Base-by-base conservation (phyloP, 2,329 filamentous ascomycete species). In the Dryadomyces sulphureus region DNA sequence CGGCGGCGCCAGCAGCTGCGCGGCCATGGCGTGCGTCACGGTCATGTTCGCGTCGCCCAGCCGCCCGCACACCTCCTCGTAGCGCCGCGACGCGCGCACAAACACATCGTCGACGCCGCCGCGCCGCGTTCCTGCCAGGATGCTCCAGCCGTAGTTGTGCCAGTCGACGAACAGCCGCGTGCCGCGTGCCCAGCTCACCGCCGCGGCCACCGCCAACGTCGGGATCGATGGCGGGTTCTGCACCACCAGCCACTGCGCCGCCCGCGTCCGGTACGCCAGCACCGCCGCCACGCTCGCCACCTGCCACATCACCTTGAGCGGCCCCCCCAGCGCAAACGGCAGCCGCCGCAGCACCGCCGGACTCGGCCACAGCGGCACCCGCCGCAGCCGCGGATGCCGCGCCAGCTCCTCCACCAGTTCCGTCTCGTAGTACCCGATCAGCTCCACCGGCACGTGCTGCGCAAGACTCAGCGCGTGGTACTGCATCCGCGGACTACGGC, bases 121-220 rank as follows among this genome's bases (percentile, higher is more conserved):
- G 36, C 75, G 70, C 21, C 68, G 65, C 42, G 72, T 76, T 41
- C 74, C 69, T 5, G 74, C 84, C 4, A 98, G 76, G 55, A 98
- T 94, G 8, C 87, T 90, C 71, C 90, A 94, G 54, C 90, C 92
- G 62, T 95, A 96, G 64, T 98, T 98, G 68, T 98, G 92, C 92
- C 92, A 98, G 67, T 98, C 92, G 46, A 96, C 84, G 50, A 96
- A 72, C 4, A 98, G 73, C 47, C 77, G 76, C 35, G 85, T 94
- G 54, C 85, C 81, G 43, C 92, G 81, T 43, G 94, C 61, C 54
- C 79, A 75, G 56, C 84, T 85, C 41, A 86, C 70, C 4, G 89
- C 50, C 20, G 80, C 70, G 16, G 86, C 83, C 34, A 95, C 68
- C 44, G 81, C 75, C 20, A 98, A 75, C 0, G 88, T 94, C 0